Evolutionary conservation across 345 rosid species (phyloP).

Genomic region (Rhizophora apiculata): DNA sequence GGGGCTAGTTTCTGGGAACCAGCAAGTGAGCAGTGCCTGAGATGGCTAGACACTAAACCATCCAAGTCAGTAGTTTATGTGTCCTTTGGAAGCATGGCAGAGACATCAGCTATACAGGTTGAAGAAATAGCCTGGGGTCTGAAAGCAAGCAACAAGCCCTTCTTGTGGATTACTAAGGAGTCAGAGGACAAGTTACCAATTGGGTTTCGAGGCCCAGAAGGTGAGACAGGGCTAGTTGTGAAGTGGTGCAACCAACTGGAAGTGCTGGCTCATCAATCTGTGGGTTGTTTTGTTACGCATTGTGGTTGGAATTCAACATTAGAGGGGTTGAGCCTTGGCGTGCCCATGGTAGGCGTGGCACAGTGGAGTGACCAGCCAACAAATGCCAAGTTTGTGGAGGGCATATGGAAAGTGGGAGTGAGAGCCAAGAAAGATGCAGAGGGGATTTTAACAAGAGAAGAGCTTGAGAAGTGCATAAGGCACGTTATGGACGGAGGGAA

Average conservation of each 20-base stretch:
- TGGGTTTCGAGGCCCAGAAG: slow-evolving; percentile 18
- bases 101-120: slow-evolving; percentile 26
- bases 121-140: slow-evolving; percentile 45
- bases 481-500: slow-evolving; percentile 40
- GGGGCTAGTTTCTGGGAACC: slow-evolving; percentile 39
- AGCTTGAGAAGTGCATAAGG: slow-evolving; percentile 27
- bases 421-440: slow-evolving; percentile 25
- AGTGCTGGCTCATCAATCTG: slow-evolving; percentile 41
- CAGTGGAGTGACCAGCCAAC: slow-evolving; percentile 48
- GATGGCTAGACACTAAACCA: slow-evolving; percentile 39
- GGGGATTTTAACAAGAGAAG: slow-evolving; percentile 34
- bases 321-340: slow-evolving; percentile 42
- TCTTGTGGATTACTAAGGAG: slow-evolving; percentile 39
- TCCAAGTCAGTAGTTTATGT: slow-evolving; percentile 38
- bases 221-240: slow-evolving; percentile 32
- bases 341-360: slow-evolving; percentile 40
- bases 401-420: slow-evolving; percentile 41
- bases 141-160: slow-evolving; percentile 35
- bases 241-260: slow-evolving; percentile 50
- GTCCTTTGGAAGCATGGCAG: slow-evolving; percentile 55
- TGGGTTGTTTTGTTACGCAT: slow-evolving; percentile 47
- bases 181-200: slow-evolving; percentile 24
- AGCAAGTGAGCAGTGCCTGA: slow-evolving; percentile 21
- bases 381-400: slow-evolving; percentile 45
- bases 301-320: slow-evolving; percentile 53